A percentile compares a stretch with the other conserved stretches of the same genome.
phyloP scores from a whole-genome alignment of 169 alveolate genomes.

The Plasmodium ovale region DNA sequence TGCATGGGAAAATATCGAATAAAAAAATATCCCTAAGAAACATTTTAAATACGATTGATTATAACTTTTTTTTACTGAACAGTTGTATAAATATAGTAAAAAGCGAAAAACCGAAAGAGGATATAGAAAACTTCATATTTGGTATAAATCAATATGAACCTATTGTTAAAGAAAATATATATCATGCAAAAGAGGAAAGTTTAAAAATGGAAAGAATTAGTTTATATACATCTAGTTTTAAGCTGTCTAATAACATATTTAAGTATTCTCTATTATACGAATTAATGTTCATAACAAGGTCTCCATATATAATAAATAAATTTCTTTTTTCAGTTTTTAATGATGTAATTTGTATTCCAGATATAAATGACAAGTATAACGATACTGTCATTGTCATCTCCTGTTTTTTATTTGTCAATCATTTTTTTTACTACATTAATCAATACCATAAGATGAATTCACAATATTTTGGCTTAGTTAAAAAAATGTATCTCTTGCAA shows the following conservation, averaged over 20 bases:
- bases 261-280: slow-evolving; percentile 50
- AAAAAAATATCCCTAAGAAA: slow-evolving; percentile 35
- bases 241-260: slow-evolving; percentile 28
- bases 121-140: neutral
- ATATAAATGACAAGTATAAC: slow-evolving; percentile 19
- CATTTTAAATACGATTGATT: slow-evolving; percentile 46
- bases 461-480: neutral
- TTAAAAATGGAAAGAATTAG: slow-evolving; percentile 47
- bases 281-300: slow-evolving; percentile 68
- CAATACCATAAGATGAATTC: slow-evolving; percentile 6
- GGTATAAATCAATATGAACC: slow-evolving; percentile 34
- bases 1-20: slow-evolving; percentile 45
- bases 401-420: slow-evolving; percentile 65
- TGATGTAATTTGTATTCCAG: slow-evolving; percentile 63
- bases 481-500: slow-evolving; percentile 24
- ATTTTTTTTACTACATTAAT: slow-evolving; percentile 57
- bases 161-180: slow-evolving; percentile 44
- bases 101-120: neutral
- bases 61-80: slow-evolving; percentile 28
- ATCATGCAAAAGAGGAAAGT: slow-evolving; percentile 61
- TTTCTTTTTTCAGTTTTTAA: slow-evolving; percentile 67
- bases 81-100: neutral
- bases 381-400: slow-evolving; percentile 56
- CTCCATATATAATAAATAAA: slow-evolving; percentile 63
- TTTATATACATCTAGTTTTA: slow-evolving; percentile 43